Percentiles rank a stretch among this genome's conserved stretches.
These are phyloP conservation scores for Ustilago bromivora DNA, from an alignment of 1,284 basidiomycete species.

Conservation along the genomic window DNA sequence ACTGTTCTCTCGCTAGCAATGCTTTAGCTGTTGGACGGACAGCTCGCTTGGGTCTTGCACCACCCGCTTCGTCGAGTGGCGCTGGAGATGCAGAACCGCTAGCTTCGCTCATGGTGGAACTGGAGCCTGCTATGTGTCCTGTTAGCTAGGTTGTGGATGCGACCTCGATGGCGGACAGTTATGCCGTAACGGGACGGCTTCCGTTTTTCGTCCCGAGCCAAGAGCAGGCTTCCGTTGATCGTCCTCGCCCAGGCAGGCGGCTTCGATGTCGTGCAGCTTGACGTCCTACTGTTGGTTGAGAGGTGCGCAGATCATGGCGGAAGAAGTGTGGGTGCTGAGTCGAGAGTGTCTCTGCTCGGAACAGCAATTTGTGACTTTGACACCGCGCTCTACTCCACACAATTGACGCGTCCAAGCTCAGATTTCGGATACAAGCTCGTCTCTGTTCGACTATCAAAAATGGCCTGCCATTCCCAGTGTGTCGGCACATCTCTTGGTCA, in stretches of 20 bases:
- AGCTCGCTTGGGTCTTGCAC: conserved; percentile 42
- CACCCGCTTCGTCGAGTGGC: conserved; percentile 6
- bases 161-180: neutral
- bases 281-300: neutral
- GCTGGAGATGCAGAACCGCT: conserved; percentile 41
- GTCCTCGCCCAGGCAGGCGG: neutral
- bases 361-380: neutral
- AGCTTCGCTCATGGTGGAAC: conserved; percentile 30
- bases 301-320: neutral
- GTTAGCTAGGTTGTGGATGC: neutral
- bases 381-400: conserved; percentile 10
- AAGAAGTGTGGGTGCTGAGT: neutral
- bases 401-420: conserved; percentile 2
- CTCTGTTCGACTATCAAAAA: no score
- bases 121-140: neutral
- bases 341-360: neutral
- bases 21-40: conserved; percentile 49
- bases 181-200: neutral
- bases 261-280: neutral
- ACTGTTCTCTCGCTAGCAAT: conserved; percentile 46
- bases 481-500: neutral
- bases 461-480: neutral
- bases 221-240: neutral
- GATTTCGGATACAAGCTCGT: neutral
- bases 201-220: neutral